These are phyloP conservation scores for Scenedesmus sp. DNA, from an alignment of 163 green algal genomes.

Conservation along the genomic window DNA sequence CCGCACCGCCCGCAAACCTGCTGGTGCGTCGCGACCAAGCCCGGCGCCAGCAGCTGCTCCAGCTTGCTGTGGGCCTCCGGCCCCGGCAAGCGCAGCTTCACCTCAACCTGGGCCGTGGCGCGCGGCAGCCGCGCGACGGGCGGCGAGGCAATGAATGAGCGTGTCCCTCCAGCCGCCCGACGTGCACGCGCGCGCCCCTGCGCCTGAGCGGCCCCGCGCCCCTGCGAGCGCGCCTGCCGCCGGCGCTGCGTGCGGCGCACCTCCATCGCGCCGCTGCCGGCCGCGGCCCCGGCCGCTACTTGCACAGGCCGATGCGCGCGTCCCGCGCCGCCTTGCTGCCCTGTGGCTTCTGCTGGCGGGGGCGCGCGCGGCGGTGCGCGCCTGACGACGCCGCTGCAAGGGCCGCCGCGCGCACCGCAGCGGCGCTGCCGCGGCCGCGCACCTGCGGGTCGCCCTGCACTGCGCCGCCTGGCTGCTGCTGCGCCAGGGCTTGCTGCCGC, in stretches of 20 bases:
- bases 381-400: too few relatives aligned
- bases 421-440: too few relatives aligned
- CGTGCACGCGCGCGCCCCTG: too few relatives aligned
- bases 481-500: background rate
- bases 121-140: too few relatives aligned
- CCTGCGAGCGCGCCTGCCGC: too few relatives aligned
- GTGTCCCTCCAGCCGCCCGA: too few relatives aligned
- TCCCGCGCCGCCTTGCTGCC: slow-evolving; percentile 29
- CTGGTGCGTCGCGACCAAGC: slow-evolving; percentile 46
- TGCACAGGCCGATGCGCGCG: slow-evolving; percentile 27
- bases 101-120: slow-evolving; percentile 90
- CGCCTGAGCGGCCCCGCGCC: too few relatives aligned
- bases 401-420: too few relatives aligned
- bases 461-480: slow-evolving; percentile 35
- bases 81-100: slow-evolving; percentile 88
- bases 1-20: too few relatives aligned
- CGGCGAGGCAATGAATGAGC: too few relatives aligned
- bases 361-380: background rate
- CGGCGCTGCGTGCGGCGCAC: slow-evolving; percentile 9
- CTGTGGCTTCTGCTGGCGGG: too few relatives aligned
- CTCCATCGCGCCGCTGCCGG: slow-evolving; percentile 8
- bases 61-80: slow-evolving; percentile 71
- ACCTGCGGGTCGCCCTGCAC: too few relatives aligned
- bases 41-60: slow-evolving; percentile 50
- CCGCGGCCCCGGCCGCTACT: background rate